Base-by-base conservation (phyloP, 202 grass and related monocot species). In the Zoysia matrella region DNA sequence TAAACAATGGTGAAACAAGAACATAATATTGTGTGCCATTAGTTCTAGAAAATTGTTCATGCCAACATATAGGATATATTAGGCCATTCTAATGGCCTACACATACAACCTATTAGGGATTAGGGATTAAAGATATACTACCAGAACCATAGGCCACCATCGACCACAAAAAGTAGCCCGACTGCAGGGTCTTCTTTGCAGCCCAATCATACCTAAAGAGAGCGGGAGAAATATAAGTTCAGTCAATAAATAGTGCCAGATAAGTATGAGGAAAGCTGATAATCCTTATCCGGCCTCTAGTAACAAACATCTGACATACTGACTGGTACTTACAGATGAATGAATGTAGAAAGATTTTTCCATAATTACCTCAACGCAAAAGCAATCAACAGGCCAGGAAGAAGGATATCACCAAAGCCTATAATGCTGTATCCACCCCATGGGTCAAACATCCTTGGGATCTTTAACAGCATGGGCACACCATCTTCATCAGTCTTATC, bases 401-500 rank as follows among this genome's bases (percentile, higher is more conserved):
- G 30, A 36, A 36, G 30, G 30, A 36, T 36, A 36, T 36, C 30
- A 36, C 30, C 30, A 36, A 36, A 36, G 30, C 30, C 30, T 36
- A 36, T 36, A 36, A 36, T 36, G 30, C 30, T 36, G 30, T 36
- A 36, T 36, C 30, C 30, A 36, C 30, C 30, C 30, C 30, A 36
- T 36, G 30, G 30, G 30, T 36, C 30, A 36, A 36, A 99, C 90
- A 99, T 91, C 41, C 96, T 77, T 60, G 96, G 96, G 45, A 99
- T 95, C 69, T 99, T 99, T 10, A 99, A 85, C 18, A 99, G 74
- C 96, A 99, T 99, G 67, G 96, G 93, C 15, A 99, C 93, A 86
- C 96, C 96, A 91, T 99, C 96, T 82, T 99, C 96, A 0, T 89
- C 96, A 41, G 96, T 96, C 54, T 93, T 99, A 86, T 99, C 96